Evolutionary conservation across 768 basidiomycete genomes (phyloP), one percentile per base, ranked within the genome.

Genomic region (Mycena vitilis): DNA sequence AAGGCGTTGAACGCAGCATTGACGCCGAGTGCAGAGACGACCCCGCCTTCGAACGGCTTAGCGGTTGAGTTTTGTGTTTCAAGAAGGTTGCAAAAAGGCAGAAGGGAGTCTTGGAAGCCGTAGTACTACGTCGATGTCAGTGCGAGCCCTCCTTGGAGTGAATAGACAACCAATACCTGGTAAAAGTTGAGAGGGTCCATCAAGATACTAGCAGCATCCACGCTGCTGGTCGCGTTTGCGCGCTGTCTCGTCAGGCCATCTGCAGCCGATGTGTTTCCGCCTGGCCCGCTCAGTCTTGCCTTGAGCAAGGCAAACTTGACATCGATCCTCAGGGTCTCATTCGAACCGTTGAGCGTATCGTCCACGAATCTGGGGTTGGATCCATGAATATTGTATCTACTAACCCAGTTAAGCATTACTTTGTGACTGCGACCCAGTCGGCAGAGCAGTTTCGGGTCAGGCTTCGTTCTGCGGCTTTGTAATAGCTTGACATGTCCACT

Each of bases 151-250:
- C 44, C 38, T 42, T 22, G 40, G 47, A 11, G 52, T 58, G 15
- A n/a, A 18, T 30, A 20, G 65, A n/a, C 73, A 1, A 44, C 7
- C 6, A 12, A 38, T 60, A 83, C 84, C 75, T 86, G 84, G 70
- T 85, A 85, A 69, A 85, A 85, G 70, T 81, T 69, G 57, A 86
- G 66, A 1, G 85, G 84, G 60, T 85, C 84, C 84, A 86, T 84
- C 15, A 86, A 72, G 13, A 85, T 81, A n/a, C 76, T 74, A 2
- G 85, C 85, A 1, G 80, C 83, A 51, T 78, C 69, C 18, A 83
- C 73, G 57, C 81, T 77, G 63, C 81, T 83, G 20, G 81, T 80
- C n/a, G 71, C 69, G 10, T 78, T 78, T 1, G 82, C 82, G 16
- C 72, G 63, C 52, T 75, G 70, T 63, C 71, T 72, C 3, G 82